These are phyloP conservation scores for Artomyces pyxidatus DNA, from an alignment of 768 basidiomycete species.

Conservation along the genomic window DNA sequence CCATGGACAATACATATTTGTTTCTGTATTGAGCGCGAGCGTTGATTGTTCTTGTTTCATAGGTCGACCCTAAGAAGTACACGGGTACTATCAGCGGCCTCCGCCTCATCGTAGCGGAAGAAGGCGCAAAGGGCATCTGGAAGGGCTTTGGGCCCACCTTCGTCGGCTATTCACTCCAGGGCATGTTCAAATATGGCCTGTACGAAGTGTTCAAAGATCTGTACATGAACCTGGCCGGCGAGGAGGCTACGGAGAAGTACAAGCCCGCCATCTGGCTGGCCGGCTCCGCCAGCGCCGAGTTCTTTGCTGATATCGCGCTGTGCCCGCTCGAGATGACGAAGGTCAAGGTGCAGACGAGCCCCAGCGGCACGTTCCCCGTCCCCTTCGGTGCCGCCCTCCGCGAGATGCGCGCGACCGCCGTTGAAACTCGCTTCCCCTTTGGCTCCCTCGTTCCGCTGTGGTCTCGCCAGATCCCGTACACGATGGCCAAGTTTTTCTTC, in stretches of 20 bases:
- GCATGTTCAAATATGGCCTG: conserved; percentile 98
- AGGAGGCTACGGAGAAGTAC: conserved; percentile 72
- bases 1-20: no score
- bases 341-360: conserved; percentile 82
- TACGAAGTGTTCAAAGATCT: conserved; percentile 95
- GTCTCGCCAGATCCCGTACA: conserved; percentile 95
- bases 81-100: conserved; percentile 55
- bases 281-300: conserved; percentile 89
- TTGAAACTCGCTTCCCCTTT: conserved; percentile 77
- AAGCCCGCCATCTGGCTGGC: conserved; percentile 90
- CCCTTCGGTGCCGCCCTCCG: conserved; percentile 61
- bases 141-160: conserved; percentile 93
- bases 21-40: background rate
- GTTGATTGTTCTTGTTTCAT: background rate
- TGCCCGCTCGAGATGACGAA: conserved; percentile 94
- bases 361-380: conserved; percentile 68
- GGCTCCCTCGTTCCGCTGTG: conserved; percentile 80
- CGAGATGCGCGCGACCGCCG: conserved; percentile 60
- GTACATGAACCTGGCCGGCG: conserved; percentile 86
- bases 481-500: conserved; percentile 99
- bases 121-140: conserved; percentile 82
- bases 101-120: conserved; percentile 62
- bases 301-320: conserved; percentile 93
- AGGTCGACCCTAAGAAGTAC: conserved; percentile 78
- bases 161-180: conserved; percentile 91